Percentiles rank a stretch among this genome's conserved stretches.
Evolutionary conservation across 805 yeast species (phyloP).

Genomic region (Saccharomycopsis vini): DNA sequence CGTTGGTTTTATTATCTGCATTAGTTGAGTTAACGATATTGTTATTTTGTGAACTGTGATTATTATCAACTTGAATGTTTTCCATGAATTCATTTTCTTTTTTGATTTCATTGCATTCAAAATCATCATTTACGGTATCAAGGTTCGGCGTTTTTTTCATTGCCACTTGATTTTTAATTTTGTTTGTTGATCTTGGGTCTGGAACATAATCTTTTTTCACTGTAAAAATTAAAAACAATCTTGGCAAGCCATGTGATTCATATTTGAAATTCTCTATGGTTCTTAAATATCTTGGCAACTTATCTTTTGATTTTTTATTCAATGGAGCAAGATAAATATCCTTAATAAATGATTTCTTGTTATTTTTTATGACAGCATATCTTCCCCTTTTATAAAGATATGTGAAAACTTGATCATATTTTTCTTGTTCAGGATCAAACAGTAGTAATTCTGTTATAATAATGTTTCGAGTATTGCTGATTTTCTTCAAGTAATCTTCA

Average conservation of each 20-base stretch:
- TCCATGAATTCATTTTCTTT: too few species aligned
- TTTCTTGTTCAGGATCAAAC: not conserved
- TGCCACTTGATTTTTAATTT: not conserved
- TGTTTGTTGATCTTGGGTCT: not conserved
- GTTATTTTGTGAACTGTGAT: too few species aligned
- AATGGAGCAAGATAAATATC: constrained; percentile 9
- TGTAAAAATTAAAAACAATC: constrained; percentile 8
- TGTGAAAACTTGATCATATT: not conserved
- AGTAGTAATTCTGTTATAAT: not conserved
- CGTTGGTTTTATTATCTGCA: too few species aligned
- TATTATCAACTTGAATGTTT: too few species aligned
- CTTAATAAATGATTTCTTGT: not conserved
- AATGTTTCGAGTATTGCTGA: not conserved
- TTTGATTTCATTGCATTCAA: too few species aligned
- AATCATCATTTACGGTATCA: not conserved
- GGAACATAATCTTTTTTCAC: constrained; percentile 5
- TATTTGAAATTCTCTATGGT: not conserved
- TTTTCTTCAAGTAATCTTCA: constrained; percentile 38
- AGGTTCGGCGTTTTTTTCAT: not conserved
- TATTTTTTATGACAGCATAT: constrained; percentile 7
- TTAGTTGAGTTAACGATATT: too few species aligned
- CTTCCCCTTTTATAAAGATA: constrained; percentile 1
- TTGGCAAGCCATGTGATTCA: not conserved
- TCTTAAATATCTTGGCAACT: constrained; percentile 7
- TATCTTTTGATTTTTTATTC: not conserved